Evolutionary conservation across 2,329 filamentous ascomycete species (phyloP).

Genomic region (Phaeosphaeria sp.): DNA sequence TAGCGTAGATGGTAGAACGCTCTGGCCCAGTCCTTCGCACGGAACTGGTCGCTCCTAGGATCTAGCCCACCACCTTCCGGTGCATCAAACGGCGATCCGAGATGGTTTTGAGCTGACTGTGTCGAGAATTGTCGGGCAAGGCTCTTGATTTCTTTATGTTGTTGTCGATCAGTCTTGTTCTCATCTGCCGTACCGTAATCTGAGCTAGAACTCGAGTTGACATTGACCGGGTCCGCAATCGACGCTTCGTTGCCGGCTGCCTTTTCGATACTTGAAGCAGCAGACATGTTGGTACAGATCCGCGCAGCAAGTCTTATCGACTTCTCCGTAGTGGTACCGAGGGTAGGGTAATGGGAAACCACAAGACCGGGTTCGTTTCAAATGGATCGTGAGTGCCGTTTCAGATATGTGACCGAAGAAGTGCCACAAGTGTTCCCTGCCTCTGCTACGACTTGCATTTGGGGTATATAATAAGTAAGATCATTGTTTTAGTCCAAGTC

Average conservation of each 20-base stretch:
- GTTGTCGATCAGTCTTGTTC: constrained; percentile 10
- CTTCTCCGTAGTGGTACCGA: neutral
- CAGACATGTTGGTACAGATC: constrained; percentile 8
- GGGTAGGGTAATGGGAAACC: neutral
- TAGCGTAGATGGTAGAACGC: constrained; percentile 54
- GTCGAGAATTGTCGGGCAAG: constrained; percentile 51
- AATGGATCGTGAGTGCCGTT: neutral
- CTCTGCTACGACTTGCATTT: neutral
- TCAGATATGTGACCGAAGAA: neutral
- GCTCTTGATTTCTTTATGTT: constrained; percentile 20
- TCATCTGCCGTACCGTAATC: constrained; percentile 3
- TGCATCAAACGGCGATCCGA: constrained; percentile 40
- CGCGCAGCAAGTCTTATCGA: neutral
- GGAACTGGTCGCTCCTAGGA: constrained; percentile 52
- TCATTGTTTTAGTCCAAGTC: neutral
- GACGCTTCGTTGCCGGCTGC: neutral
- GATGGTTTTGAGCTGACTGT: constrained; percentile 44
- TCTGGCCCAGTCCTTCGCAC: constrained; percentile 52
- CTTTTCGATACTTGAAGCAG: constrained; percentile 1
- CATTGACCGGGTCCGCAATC: neutral
- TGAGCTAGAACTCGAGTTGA: constrained; percentile 18
- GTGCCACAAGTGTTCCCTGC: neutral
- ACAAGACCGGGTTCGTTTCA: neutral
- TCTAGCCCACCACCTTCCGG: constrained; percentile 49
- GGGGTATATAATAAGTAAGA: neutral